phyloP scores from a whole-genome alignment of 2,329 filamentous ascomycete species.

The Colletotrichum australisinense region DNA sequence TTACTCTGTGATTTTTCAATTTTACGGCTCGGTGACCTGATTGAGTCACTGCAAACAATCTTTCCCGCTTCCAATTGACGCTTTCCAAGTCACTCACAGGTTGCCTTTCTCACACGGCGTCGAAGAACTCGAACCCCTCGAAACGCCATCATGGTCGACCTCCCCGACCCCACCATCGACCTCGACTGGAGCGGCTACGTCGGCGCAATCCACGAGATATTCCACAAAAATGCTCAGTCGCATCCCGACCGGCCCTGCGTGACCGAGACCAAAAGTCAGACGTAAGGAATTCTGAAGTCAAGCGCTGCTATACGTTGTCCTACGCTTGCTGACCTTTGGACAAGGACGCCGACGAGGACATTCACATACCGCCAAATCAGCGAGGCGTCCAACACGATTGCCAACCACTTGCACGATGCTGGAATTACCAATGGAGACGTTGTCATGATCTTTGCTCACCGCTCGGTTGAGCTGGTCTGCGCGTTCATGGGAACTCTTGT shows the following conservation, averaged over 20 bases:
- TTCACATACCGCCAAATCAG: slow-evolving; percentile 92
- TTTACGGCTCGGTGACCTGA: not conserved
- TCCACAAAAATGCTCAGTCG: slow-evolving; percentile 72
- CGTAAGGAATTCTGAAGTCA: slow-evolving; percentile 19
- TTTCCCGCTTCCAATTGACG: not conserved
- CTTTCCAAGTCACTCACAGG: not conserved
- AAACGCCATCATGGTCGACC: slow-evolving; percentile 15
- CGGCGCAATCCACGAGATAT: slow-evolving; percentile 78
- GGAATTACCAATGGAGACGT: slow-evolving; percentile 85
- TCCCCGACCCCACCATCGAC: slow-evolving; percentile 75
- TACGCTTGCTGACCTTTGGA: slow-evolving; percentile 9
- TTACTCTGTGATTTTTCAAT: not conserved
- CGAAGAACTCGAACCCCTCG: not conserved
- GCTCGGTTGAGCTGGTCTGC: slow-evolving; percentile 54
- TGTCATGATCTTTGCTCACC: slow-evolving; percentile 91
- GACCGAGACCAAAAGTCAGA: slow-evolving; percentile 57
- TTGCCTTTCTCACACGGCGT: not conserved
- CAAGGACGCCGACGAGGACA: slow-evolving; percentile 63
- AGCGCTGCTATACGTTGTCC: not conserved
- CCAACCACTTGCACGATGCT: slow-evolving; percentile 80
- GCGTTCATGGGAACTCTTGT: slow-evolving; percentile 82
- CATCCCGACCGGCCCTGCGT: slow-evolving; percentile 72
- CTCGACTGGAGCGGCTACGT: slow-evolving; percentile 75
- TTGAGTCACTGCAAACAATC: not conserved
- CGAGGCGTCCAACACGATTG: slow-evolving; percentile 83